Evolutionary conservation across 1,139 yeast genomes (phyloP).

Genomic region (Zygosaccharomyces pseudobailii): DNA sequence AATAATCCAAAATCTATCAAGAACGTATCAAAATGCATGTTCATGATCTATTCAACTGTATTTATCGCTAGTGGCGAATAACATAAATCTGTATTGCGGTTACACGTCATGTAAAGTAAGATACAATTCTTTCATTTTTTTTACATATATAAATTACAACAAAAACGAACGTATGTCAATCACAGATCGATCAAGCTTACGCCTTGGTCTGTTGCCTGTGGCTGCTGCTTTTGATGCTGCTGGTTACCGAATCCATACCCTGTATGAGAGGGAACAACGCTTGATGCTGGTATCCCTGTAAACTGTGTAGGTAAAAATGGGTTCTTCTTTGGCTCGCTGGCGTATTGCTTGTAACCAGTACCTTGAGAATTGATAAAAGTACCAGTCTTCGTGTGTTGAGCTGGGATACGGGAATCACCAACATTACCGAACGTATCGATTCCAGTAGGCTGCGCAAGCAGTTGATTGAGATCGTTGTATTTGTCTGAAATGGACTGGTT

Average conservation of each 20-base stretch:
- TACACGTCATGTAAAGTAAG: background rate
- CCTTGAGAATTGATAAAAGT: slow-evolving; percentile 83
- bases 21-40: too few species aligned
- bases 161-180: background rate
- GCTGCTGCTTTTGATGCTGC: slow-evolving; percentile 36
- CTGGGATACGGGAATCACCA: slow-evolving; percentile 85
- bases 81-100: background rate
- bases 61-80: too few species aligned
- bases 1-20: too few species aligned
- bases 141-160: slow-evolving; percentile 2
- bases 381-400: slow-evolving; percentile 82
- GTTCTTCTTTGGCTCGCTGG: slow-evolving; percentile 43
- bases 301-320: slow-evolving; percentile 76
- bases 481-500: slow-evolving; percentile 47
- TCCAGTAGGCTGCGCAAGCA: slow-evolving; percentile 85
- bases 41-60: too few species aligned
- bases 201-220: slow-evolving; percentile 26
- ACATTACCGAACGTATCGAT: slow-evolving; percentile 94
- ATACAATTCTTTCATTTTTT: background rate
- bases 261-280: slow-evolving; percentile 63
- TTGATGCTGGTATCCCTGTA: slow-evolving; percentile 64
- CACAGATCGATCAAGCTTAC: slow-evolving; percentile 36
- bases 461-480: slow-evolving; percentile 67
- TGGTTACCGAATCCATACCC: slow-evolving; percentile 93
- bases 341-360: slow-evolving; percentile 64